Conservation (phyloP, 192 early-diverging fungal genomes). For the Kickxella alabastrina region DNA sequence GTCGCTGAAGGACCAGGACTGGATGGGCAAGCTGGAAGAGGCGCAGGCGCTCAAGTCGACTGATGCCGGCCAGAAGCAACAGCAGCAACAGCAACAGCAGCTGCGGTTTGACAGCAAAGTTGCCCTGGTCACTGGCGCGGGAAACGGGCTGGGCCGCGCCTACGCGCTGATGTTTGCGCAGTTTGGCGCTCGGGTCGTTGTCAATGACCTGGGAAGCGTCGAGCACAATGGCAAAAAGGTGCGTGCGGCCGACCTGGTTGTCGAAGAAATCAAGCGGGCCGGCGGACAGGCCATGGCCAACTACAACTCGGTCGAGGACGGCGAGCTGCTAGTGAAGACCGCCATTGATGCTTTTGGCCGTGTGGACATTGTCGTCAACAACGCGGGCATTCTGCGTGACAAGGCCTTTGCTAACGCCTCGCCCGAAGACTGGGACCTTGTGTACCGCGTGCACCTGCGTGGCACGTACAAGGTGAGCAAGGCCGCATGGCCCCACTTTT, state of each 20-base stretch:
- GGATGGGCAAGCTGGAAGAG: constrained; percentile 71
- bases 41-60: constrained; percentile 64
- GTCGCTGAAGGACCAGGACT: constrained; percentile 77
- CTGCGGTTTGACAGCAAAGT: constrained; percentile 76
- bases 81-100: too few relatives aligned
- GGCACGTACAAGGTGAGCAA: constrained; percentile 92
- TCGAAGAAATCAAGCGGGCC: constrained; percentile 69
- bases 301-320: constrained; percentile 95
- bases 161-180: constrained; percentile 83
- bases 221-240: constrained; percentile 44
- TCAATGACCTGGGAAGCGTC: constrained; percentile 81
- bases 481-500: constrained; percentile 94
- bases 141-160: constrained; percentile 87
- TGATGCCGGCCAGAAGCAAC: constrained; percentile 55
- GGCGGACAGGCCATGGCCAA: constrained; percentile 91
- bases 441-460: constrained; percentile 84
- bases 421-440: constrained; percentile 92
- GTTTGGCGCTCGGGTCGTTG: constrained; percentile 83
- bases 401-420: constrained; percentile 89
- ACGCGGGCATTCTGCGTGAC: constrained; percentile 94
- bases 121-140: constrained; percentile 86
- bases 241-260: constrained; percentile 69
- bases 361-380: constrained; percentile 77
- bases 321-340: constrained; percentile 88
- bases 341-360: constrained; percentile 82